These are phyloP conservation scores for Bauhinia variegata DNA, from an alignment of 306 rosid genomes.

Conservation along the genomic window DNA sequence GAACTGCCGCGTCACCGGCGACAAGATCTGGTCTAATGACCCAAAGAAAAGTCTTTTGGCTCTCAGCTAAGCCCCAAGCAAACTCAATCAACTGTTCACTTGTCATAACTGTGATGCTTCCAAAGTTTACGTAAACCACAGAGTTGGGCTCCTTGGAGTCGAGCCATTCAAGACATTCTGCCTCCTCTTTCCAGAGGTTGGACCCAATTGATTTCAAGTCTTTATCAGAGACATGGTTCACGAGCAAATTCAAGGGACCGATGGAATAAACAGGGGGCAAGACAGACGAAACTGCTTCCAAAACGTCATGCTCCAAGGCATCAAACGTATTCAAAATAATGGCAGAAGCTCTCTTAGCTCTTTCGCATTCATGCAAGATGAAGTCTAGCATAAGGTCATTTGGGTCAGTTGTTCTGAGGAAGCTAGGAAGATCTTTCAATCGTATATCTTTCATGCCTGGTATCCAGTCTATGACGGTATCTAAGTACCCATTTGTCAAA, in stretches of 20 bases:
- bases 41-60: constrained; percentile 40
- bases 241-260: constrained; percentile 46
- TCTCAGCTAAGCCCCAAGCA: constrained; percentile 54
- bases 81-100: constrained; percentile 40
- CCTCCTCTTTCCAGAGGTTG: constrained; percentile 65
- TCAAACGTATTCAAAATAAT: constrained; percentile 55
- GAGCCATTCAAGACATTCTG: constrained; percentile 52
- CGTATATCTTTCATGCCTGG: constrained; percentile 52
- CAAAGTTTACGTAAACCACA: constrained; percentile 53
- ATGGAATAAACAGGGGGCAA: constrained; percentile 50
- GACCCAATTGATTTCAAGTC: constrained; percentile 34
- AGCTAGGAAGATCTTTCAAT: constrained; percentile 47
- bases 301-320: constrained; percentile 42
- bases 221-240: constrained; percentile 25
- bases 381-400: constrained; percentile 41
- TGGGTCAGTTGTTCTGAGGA: constrained; percentile 51
- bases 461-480: constrained; percentile 49
- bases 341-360: constrained; percentile 46
- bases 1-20: constrained; percentile 31
- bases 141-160: constrained; percentile 39
- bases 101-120: constrained; percentile 64
- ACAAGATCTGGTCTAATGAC: constrained; percentile 49
- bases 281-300: constrained; percentile 39
- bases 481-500: constrained; percentile 45
- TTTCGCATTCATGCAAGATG: background rate